Conservation (phyloP, 148 eudicot genomes). For the Silene latifolia region DNA sequence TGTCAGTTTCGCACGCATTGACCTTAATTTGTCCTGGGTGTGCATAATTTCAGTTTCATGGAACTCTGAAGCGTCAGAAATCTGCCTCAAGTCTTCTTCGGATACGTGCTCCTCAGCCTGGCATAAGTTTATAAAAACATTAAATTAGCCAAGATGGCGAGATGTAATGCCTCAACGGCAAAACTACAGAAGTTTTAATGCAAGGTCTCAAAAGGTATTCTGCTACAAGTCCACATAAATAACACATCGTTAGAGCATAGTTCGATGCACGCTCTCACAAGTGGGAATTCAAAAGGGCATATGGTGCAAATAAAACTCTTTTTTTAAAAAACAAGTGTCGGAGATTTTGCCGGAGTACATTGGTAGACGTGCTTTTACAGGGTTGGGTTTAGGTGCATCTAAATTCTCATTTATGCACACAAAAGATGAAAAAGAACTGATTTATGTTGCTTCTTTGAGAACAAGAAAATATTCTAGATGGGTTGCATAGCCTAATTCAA, state of each 20-base stretch:
- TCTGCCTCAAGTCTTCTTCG: conserved; percentile 46
- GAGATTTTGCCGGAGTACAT: too few species aligned
- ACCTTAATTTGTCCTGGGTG: conserved; percentile 57
- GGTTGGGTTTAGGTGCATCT: neutral
- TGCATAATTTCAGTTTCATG: conserved; percentile 84
- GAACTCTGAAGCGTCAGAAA: conserved; percentile 84
- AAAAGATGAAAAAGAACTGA: neutral
- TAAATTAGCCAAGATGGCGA: neutral
- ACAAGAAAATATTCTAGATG: neutral
- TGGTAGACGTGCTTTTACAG: too few species aligned
- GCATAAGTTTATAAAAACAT: neutral
- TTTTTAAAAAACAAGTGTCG: too few species aligned
- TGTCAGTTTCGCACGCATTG: conserved; percentile 72
- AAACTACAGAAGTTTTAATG: neutral
- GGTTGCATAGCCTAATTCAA: neutral
- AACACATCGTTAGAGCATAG: neutral
- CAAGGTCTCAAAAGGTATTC: conserved; percentile 2
- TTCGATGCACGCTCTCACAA: neutral
- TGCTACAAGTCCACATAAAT: neutral
- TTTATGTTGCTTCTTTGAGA: neutral
- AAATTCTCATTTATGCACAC: neutral
- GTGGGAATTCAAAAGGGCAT: neutral
- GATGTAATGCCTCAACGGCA: neutral
- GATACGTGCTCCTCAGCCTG: conserved; percentile 47
- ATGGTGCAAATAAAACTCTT: neutral